Conservation (phyloP, 2,329 filamentous ascomycete species). For the Delphinella strobiligena region DNA sequence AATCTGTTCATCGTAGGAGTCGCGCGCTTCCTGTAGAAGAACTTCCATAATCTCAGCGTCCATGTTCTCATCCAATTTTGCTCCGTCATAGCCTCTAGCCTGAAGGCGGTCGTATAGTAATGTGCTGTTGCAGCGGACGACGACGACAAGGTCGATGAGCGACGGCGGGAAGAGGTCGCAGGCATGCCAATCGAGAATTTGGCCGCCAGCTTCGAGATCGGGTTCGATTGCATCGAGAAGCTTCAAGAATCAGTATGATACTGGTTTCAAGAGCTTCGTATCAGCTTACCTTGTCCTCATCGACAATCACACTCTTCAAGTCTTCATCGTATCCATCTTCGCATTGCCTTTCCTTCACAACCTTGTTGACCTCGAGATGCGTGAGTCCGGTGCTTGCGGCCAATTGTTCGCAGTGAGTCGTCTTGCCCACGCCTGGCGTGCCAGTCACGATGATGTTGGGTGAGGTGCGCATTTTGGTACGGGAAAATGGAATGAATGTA, state of each 20-base stretch:
- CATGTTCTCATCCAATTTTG: conserved; percentile 89
- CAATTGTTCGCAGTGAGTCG: conserved; percentile 75
- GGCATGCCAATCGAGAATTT: conserved; percentile 94
- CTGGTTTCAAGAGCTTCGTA: neutral
- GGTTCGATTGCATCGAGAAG: conserved; percentile 82
- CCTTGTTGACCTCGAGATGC: conserved; percentile 78
- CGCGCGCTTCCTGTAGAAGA: conserved; percentile 75
- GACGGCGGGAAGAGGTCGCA: conserved; percentile 88
- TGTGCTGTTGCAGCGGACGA: conserved; percentile 69
- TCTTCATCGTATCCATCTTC: conserved; percentile 79
- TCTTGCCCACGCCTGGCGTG: conserved; percentile 92
- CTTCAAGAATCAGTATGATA: too few species aligned
- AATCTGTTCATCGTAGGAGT: conserved; percentile 75
- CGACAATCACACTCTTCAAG: conserved; percentile 79
- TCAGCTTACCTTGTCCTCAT: conserved; percentile 73
- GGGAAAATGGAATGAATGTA: too few species aligned
- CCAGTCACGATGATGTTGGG: conserved; percentile 95
- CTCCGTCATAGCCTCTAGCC: conserved; percentile 66
- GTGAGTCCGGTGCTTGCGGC: conserved; percentile 64
- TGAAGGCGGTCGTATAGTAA: conserved; percentile 75
- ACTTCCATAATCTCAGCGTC: conserved; percentile 98
- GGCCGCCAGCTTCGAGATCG: conserved; percentile 65
- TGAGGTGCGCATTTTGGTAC: conserved; percentile 29
- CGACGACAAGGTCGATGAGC: conserved; percentile 92
- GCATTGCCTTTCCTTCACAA: conserved; percentile 79